Base-by-base conservation (phyloP, 1,284 basidiomycete species). In the Cryptococcus sp. region DNA sequence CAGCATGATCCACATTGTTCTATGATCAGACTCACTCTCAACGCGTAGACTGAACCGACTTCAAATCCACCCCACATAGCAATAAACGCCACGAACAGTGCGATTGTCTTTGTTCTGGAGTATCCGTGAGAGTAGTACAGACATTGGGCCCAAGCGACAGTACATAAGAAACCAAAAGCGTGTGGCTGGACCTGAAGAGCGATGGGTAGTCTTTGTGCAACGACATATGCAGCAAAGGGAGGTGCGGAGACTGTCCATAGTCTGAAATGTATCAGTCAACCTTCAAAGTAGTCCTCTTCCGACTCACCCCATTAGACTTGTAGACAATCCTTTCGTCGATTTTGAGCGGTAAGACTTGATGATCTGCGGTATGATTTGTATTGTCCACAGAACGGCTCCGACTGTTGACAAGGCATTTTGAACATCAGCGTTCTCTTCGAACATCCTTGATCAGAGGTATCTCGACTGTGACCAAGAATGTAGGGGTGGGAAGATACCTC, bases 161-260 rank as follows among this genome's bases (percentile, higher is more conserved):
- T 78, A 2, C 81, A 78, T 30, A 90, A 76, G 14, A 80, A 76
- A 0, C 83, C 83, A 64, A 90, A 88, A 0, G 86, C 67, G 64
- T 90, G 88, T 1, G 88, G 88, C 68, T 91, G 88, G 2, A 89
- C 62, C 52, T 77, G 75, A 34, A 81, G 80, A 1, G 88, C 87
- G 33, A 90, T 82, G 65, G 86, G 89, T 53, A 89, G 78, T 57
- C 84, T 75, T 65, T 87, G 84, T 0, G 84, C 78, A 47, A 90
- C 80, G 32, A 78, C 79, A 64, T 90, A 91, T 11, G 84, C 80
- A 14, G 86, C 87, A n/a, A 89, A 78, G 61, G 86, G 85, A 5
- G 82, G 72, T 0, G 81, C 80, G 0, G 86, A 80, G 7, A 83
- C 63, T 1, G 82, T 84, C 88, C 88, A 90, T 10, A 86, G 68